A percentile compares a stretch with the other conserved stretches of the same genome.
phyloP scores from a whole-genome alignment of 2,329 filamentous ascomycete genomes.

The Mycosphaerella sp. region DNA sequence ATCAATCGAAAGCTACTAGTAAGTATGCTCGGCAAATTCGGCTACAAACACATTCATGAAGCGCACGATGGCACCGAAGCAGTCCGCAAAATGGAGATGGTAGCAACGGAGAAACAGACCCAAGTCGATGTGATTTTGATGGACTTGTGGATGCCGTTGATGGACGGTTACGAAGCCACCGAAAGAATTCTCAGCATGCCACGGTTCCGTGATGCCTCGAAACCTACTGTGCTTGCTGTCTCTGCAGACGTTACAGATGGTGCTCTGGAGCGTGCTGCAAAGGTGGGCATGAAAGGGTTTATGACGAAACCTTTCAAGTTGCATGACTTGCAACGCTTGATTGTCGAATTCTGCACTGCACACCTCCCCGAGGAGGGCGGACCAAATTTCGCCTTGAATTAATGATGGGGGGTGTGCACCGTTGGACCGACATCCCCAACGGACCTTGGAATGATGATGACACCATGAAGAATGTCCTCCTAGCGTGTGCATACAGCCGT shows the following conservation, averaged over 20 bases:
- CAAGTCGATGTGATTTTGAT: conserved; percentile 61
- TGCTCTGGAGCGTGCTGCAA: conserved; percentile 54
- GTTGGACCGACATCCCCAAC: neutral
- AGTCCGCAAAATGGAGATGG: conserved; percentile 50
- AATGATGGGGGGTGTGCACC: neutral
- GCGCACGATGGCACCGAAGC: conserved; percentile 65
- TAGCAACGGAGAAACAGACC: conserved; percentile 20
- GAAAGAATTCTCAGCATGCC: conserved; percentile 53
- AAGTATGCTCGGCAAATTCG: conserved; percentile 61
- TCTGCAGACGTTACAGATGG: conserved; percentile 62
- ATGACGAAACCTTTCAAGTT: conserved; percentile 64
- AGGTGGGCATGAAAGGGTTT: conserved; percentile 61
- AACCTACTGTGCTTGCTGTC: conserved; percentile 53
- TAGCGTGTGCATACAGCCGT: neutral
- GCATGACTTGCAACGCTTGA: conserved; percentile 55
- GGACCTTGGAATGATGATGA: neutral
- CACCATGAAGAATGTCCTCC: neutral
- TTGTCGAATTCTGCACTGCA: conserved; percentile 43
- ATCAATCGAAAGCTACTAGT: conserved; percentile 64
- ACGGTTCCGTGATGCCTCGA: conserved; percentile 3
- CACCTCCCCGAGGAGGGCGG: neutral
- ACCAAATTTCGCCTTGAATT: neutral
- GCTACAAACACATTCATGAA: conserved; percentile 57
- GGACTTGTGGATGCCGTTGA: conserved; percentile 71
- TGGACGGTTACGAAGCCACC: conserved; percentile 66